These are phyloP conservation scores for Omphalotus olearius DNA, from an alignment of 1,284 basidiomycete genomes.

Conservation along the genomic window DNA sequence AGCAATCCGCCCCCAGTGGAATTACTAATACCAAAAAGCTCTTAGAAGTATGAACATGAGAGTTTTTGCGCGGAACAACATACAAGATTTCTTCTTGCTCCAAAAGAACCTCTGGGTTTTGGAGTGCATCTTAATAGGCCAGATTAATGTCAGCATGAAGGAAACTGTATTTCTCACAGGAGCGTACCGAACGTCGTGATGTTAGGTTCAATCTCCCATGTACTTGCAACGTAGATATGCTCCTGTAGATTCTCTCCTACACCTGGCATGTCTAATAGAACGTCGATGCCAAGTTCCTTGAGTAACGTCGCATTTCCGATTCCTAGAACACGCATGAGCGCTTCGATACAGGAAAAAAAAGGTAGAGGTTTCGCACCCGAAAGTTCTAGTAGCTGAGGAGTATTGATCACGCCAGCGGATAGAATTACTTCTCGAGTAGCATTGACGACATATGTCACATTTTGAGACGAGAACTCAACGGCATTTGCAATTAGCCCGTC, in stretches of 20 bases:
- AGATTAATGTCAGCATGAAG: not conserved
- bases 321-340: not conserved
- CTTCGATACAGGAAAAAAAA: not conserved
- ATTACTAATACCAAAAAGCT: not conserved
- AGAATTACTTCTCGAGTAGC: constrained; percentile 22
- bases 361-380: constrained; percentile 18
- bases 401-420: constrained; percentile 18
- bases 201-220: constrained; percentile 1
- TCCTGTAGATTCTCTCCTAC: constrained; percentile 32
- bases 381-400: constrained; percentile 28
- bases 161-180: too few species aligned
- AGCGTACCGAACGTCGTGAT: constrained; percentile 8
- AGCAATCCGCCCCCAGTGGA: not conserved
- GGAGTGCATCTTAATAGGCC: not conserved
- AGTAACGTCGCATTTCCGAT: constrained; percentile 26
- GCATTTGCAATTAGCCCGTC: constrained; percentile 5
- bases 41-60: not conserved
- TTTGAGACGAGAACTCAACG: constrained; percentile 8
- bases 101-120: not conserved
- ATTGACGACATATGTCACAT: constrained; percentile 8
- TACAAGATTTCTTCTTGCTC: not conserved
- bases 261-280: constrained; percentile 22
- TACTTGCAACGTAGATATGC: constrained; percentile 8
- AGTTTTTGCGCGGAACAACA: not conserved
- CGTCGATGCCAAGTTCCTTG: constrained; percentile 21